These are phyloP conservation scores for Phaeosphaeria sp. DNA, from an alignment of 2,329 filamentous ascomycete genomes.

Conservation along the genomic window DNA sequence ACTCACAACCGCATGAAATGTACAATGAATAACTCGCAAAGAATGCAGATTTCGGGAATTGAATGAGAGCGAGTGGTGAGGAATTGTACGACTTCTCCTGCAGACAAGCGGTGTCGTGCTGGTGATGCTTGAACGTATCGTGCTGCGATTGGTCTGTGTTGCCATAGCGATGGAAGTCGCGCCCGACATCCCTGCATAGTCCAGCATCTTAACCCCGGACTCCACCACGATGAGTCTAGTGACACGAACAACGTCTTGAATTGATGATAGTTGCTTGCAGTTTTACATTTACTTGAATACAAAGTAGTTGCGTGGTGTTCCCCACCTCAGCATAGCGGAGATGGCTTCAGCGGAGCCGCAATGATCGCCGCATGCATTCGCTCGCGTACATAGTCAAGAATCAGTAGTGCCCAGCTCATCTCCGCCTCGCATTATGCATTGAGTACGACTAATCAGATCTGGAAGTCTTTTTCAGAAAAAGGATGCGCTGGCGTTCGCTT, in stretches of 20 bases:
- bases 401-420: neutral
- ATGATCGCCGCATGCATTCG: slow-evolving; percentile 3
- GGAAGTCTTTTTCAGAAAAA: neutral
- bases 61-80: slow-evolving; percentile 7
- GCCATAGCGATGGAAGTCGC: slow-evolving; percentile 30
- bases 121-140: slow-evolving; percentile 33
- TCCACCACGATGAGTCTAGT: slow-evolving; percentile 3
- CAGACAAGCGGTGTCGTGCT: slow-evolving; percentile 39
- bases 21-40: neutral
- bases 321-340: neutral
- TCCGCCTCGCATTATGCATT: neutral
- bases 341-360: neutral
- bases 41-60: slow-evolving; percentile 2
- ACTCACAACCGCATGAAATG: slow-evolving; percentile 1
- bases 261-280: neutral
- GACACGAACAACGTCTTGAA: neutral
- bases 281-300: neutral
- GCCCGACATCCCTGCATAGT: slow-evolving; percentile 20
- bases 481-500: neutral
- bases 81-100: slow-evolving; percentile 18
- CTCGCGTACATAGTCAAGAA: slow-evolving; percentile 1
- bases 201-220: slow-evolving; percentile 15
- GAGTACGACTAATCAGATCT: neutral
- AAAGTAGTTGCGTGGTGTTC: neutral
- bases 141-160: slow-evolving; percentile 30